Conservation (phyloP, 202 grass and related monocot genomes). For the Saccharum hybrid region DNA sequence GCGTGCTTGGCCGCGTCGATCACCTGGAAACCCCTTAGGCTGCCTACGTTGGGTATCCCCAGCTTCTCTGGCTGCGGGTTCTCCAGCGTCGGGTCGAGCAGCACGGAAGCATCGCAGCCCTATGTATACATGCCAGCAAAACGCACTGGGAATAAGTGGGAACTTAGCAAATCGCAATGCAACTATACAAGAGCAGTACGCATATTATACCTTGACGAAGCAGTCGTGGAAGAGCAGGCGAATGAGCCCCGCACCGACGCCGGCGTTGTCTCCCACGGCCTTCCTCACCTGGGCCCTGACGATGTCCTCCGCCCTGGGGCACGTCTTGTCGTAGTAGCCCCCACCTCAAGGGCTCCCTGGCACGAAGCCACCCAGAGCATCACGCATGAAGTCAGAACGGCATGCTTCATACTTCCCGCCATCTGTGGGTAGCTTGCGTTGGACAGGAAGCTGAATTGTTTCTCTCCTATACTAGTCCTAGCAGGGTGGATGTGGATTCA, state of each 20-base stretch:
- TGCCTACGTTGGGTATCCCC: constrained; percentile 31
- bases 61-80: constrained; percentile 49
- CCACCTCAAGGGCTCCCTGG: neutral
- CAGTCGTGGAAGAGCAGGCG: constrained; percentile 88
- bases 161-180: neutral
- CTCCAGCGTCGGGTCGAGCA: constrained; percentile 39
- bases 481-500: no score
- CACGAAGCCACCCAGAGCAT: no score
- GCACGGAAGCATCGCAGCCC: constrained; percentile 61
- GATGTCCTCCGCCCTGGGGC: neutral
- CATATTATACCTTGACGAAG: constrained; percentile 60
- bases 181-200: neutral
- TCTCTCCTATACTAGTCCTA: no score
- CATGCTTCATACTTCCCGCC: no score
- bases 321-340: neutral
- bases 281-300: neutral
- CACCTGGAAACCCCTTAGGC: constrained; percentile 50
- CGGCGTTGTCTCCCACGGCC: constrained; percentile 2
- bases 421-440: no score
- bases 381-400: no score
- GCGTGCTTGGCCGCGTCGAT: constrained; percentile 48
- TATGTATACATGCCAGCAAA: neutral
- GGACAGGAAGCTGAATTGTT: no score
- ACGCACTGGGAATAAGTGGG: neutral
- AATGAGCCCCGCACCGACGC: constrained; percentile 65